A percentile compares a stretch with the other conserved stretches of the same genome.
Evolutionary conservation across 441 rosid species (phyloP).

Genomic region (Codiaeum variegatum): DNA sequence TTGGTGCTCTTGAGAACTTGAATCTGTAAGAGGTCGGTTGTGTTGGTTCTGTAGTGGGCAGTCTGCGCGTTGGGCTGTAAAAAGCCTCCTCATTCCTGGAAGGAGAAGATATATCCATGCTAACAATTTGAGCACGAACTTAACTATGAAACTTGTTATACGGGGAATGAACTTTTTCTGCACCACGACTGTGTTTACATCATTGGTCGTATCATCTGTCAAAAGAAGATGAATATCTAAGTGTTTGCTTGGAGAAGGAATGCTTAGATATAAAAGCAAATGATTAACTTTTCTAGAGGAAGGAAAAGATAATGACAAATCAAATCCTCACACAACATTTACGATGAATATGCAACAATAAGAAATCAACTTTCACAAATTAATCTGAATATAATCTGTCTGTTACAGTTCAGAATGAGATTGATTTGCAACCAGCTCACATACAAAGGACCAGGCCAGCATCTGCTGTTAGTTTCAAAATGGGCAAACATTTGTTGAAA

Average conservation of each 20-base stretch:
- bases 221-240: slow-evolving; percentile 17
- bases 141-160: slow-evolving; percentile 31
- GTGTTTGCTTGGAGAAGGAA: slow-evolving; percentile 6
- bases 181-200: slow-evolving; percentile 27
- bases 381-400: not conserved
- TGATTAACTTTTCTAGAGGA: not conserved
- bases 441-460: not conserved
- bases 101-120: slow-evolving; percentile 46
- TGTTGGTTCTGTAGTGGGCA: slow-evolving; percentile 35
- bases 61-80: slow-evolving; percentile 31
- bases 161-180: slow-evolving; percentile 38
- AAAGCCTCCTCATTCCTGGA: slow-evolving; percentile 39
- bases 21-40: slow-evolving; percentile 33
- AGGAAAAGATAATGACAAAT: not conserved
- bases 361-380: not conserved
- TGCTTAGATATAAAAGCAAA: not conserved
- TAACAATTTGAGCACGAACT: slow-evolving; percentile 45
- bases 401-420: not conserved
- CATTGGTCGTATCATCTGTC: slow-evolving; percentile 45
- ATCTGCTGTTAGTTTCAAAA: not conserved
- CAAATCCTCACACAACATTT: not conserved
- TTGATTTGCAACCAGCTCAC: not conserved
- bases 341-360: not conserved
- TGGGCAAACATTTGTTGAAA: not conserved
- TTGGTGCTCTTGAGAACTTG: slow-evolving; percentile 35